Percentiles rank a stretch among this genome's conserved stretches.
phyloP scores from a whole-genome alignment of 257 asterid species.

The Avicennia marina region DNA sequence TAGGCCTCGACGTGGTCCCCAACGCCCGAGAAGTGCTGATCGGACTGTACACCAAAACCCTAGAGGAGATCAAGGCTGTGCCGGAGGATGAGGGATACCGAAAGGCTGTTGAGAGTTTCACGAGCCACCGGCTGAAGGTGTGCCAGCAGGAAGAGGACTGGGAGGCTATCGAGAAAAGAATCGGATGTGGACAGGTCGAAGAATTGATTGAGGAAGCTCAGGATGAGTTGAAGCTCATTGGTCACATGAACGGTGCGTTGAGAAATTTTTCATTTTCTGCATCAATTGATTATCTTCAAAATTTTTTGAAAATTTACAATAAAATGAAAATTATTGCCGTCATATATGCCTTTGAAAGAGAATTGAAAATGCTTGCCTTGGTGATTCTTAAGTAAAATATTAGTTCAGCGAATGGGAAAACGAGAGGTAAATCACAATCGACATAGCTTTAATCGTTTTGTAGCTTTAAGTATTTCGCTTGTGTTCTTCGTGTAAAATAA shows the following conservation, averaged over 20 bases:
- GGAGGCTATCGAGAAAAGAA: conserved; percentile 77
- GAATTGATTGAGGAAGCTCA: conserved; percentile 95
- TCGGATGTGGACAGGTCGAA: conserved; percentile 96
- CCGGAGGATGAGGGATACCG: conserved; percentile 95
- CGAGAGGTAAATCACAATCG: neutral
- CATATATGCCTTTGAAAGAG: too few species aligned
- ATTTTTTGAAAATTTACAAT: too few species aligned
- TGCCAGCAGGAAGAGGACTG: conserved; percentile 90
- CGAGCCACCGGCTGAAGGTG: conserved; percentile 76
- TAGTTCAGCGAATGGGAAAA: too few species aligned
- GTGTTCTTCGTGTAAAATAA: neutral
- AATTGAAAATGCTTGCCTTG: too few species aligned
- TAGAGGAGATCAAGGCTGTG: conserved; percentile 88
- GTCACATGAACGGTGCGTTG: conserved; percentile 73
- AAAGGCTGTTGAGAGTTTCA: conserved; percentile 96
- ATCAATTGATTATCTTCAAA: too few species aligned
- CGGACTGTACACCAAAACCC: conserved; percentile 84
- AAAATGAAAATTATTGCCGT: too few species aligned
- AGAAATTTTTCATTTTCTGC: too few species aligned
- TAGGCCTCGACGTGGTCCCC: conserved; percentile 92
- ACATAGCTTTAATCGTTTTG: neutral
- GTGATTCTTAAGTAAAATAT: too few species aligned
- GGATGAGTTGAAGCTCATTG: conserved; percentile 93
- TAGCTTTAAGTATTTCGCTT: too few species aligned
- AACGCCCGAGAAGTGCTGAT: conserved; percentile 88